Percentiles rank a stretch among this genome's conserved stretches.
These are phyloP conservation scores for Sphagnum contortum DNA, from an alignment of 225 moss, liverwort and hornwort species.

Conservation along the genomic window DNA sequence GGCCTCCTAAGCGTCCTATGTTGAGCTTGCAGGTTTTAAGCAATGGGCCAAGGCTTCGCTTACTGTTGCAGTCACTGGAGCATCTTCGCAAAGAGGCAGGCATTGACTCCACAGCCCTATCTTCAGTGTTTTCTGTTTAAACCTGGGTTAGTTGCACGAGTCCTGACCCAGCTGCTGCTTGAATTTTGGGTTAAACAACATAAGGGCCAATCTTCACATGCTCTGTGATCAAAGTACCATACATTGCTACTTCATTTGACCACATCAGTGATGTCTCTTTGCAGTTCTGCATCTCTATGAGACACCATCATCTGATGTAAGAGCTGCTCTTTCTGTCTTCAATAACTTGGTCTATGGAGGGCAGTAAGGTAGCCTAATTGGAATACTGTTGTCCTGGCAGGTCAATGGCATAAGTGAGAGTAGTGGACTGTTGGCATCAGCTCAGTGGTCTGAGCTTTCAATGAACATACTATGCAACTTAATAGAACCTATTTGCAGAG, in stretches of 20 bases:
- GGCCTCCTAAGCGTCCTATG: conserved; percentile 41
- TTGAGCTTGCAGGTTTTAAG: conserved; percentile 81
- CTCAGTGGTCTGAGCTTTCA: conserved; percentile 64
- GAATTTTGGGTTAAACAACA: not conserved
- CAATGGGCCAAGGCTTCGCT: conserved; percentile 52
- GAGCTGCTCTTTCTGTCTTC: too few relatives aligned
- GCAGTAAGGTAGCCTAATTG: not conserved
- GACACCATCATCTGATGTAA: too few relatives aligned
- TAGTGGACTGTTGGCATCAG: conserved; percentile 28
- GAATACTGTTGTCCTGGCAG: conserved; percentile 25
- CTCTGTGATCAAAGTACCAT: too few relatives aligned
- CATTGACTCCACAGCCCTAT: conserved; percentile 51
- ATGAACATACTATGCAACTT: conserved; percentile 47
- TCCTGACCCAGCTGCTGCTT: not conserved
- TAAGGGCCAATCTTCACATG: too few relatives aligned
- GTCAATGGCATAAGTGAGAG: conserved; percentile 52
- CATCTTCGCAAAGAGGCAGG: conserved; percentile 98
- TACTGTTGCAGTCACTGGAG: conserved; percentile 60
- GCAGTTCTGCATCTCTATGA: too few relatives aligned
- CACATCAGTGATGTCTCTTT: too few relatives aligned
- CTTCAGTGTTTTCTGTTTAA: conserved; percentile 2
- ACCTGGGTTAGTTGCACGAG: not conserved
- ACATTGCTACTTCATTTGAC: too few relatives aligned
- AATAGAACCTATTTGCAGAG: conserved; percentile 57
- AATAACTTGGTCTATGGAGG: too few relatives aligned